Percentiles rank a stretch among this genome's conserved stretches.
Conservation (phyloP, 139 green algal genomes). For the Chlamydomonas sphaeroides region DNA sequence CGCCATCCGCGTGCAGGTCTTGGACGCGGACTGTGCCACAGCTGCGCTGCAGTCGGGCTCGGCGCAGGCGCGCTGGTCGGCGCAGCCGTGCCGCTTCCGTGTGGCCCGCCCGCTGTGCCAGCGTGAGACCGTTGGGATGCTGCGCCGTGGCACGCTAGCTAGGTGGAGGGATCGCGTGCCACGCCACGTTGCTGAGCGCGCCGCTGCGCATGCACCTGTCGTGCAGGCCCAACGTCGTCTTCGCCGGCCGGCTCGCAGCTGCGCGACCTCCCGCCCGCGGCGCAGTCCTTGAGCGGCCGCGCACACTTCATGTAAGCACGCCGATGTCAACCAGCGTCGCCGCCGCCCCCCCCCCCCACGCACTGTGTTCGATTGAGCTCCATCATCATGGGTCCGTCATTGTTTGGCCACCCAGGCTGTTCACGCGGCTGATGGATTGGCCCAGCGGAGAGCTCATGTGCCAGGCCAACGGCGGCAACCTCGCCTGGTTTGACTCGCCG, state of each 20-base stretch:
- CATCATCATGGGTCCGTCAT: too few relatives aligned
- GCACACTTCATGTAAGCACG: not conserved
- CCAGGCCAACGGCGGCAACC: not conserved
- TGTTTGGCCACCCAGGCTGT: not conserved
- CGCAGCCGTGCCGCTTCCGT: not conserved
- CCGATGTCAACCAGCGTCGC: too few relatives aligned
- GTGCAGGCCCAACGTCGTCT: not conserved
- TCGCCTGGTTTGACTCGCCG: not conserved
- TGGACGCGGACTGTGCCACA: too few relatives aligned
- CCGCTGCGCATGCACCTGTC: too few relatives aligned
- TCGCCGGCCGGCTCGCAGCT: not conserved
- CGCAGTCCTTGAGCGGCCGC: not conserved
- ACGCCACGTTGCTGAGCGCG: too few relatives aligned
- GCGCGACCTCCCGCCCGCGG: not conserved
- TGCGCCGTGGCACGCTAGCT: too few relatives aligned
- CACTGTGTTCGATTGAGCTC: too few relatives aligned
- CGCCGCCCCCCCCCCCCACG: too few relatives aligned
- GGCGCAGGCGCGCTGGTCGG: not conserved
- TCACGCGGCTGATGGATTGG: not conserved
- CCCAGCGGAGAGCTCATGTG: not conserved
- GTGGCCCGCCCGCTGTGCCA: not conserved
- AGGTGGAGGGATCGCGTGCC: too few relatives aligned
- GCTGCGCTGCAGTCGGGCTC: too few relatives aligned
- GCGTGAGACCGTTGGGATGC: not conserved
- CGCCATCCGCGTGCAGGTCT: too few relatives aligned